Evolutionary conservation across 73 alveolate genomes (phyloP).

Genomic region (Strombidium stylifer): DNA sequence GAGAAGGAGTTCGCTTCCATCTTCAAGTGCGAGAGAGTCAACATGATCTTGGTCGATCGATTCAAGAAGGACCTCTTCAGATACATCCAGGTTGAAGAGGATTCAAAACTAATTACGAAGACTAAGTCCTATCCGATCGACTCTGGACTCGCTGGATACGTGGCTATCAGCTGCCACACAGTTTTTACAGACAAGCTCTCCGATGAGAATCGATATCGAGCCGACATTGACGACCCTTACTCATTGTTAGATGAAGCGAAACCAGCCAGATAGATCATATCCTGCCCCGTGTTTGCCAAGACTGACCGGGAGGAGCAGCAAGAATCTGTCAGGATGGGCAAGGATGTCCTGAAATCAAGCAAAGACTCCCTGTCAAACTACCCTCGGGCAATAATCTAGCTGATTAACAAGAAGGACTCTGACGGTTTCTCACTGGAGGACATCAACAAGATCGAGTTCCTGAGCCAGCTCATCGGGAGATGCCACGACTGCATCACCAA

Average conservation of each 20-base stretch:
- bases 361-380: constrained; percentile 12
- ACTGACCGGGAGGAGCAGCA: constrained; percentile 16
- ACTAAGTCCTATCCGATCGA: neutral
- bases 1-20: neutral
- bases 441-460: constrained; percentile 18
- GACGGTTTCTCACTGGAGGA: constrained; percentile 17
- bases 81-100: neutral
- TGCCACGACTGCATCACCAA: constrained; percentile 27
- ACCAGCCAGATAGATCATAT: neutral
- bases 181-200: constrained; percentile 1
- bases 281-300: constrained; percentile 9
- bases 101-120: neutral
- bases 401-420: constrained; percentile 23
- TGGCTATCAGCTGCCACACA: constrained; percentile 22
- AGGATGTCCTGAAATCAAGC: too few species aligned
- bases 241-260: constrained; percentile 1
- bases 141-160: constrained; percentile 28
- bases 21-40: constrained; percentile 24
- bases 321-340: too few species aligned
- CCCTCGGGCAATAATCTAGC: constrained; percentile 17
- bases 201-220: constrained; percentile 8
- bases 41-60: constrained; percentile 15
- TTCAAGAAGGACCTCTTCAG: constrained; percentile 13
- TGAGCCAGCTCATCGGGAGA: constrained; percentile 9
- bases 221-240: constrained; percentile 25